Conservation (phyloP, 2,329 filamentous ascomycete species). For the Byssoonygena ceratinophila region DNA sequence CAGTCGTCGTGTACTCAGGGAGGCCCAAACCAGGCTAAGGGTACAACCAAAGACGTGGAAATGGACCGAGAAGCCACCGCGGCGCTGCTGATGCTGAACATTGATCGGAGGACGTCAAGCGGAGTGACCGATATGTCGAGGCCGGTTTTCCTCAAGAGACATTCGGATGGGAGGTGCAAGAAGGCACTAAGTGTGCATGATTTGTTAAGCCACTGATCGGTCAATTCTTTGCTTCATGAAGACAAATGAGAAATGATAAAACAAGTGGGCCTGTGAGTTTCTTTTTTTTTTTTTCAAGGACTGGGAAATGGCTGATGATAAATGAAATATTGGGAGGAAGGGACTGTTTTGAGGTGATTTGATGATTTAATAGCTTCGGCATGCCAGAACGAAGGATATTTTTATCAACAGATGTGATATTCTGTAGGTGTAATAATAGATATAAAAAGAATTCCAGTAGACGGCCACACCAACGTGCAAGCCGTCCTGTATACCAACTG, state of each 20-base stretch:
- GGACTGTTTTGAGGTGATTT: not conserved
- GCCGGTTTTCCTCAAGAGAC: not conserved
- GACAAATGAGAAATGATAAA: not conserved
- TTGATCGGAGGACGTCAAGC: slow-evolving; percentile 49
- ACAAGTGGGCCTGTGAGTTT: not conserved
- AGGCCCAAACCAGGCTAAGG: slow-evolving; percentile 22
- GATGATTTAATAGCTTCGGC: not conserved
- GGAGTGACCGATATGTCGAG: slow-evolving; percentile 18
- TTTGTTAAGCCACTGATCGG: slow-evolving; percentile 40
- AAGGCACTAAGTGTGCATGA: slow-evolving; percentile 48
- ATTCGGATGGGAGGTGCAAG: slow-evolving; percentile 21
- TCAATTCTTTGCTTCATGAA: not conserved
- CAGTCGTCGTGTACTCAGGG: slow-evolving; percentile 6
- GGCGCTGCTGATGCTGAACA: slow-evolving; percentile 78
- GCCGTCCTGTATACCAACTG: not conserved
- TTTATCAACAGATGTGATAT: not conserved
- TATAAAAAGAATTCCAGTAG: not conserved
- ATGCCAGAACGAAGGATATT: no score
- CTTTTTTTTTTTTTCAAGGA: not conserved
- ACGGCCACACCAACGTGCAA: not conserved
- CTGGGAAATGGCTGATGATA: no score
- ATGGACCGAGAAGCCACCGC: slow-evolving; percentile 74
- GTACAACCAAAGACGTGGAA: slow-evolving; percentile 39
- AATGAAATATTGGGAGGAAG: not conserved
- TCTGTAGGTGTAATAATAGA: not conserved